These are phyloP conservation scores for Plantago ovata DNA, from an alignment of 257 asterid species.

Conservation along the genomic window DNA sequence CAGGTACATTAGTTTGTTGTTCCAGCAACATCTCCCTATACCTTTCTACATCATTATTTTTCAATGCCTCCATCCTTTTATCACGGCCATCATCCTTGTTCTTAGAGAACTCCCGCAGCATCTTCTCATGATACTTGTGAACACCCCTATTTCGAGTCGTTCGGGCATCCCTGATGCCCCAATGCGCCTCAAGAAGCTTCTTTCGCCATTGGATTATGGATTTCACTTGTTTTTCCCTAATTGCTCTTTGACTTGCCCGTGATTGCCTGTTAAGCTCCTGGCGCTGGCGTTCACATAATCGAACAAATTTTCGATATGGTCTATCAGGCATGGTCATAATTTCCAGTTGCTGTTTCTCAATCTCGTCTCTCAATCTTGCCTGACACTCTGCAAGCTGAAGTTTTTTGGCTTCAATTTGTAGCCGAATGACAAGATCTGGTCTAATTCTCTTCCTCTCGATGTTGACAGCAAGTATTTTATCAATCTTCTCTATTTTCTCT, in stretches of 20 bases:
- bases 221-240: slow-evolving; percentile 89
- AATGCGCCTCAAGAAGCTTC: slow-evolving; percentile 97
- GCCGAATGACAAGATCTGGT: slow-evolving; percentile 82
- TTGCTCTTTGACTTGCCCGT: slow-evolving; percentile 77
- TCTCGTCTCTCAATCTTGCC: slow-evolving; percentile 87
- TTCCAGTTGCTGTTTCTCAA: slow-evolving; percentile 91
- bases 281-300: slow-evolving; percentile 98
- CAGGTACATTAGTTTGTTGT: slow-evolving; percentile 78
- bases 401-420: slow-evolving; percentile 92
- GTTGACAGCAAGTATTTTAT: slow-evolving; percentile 77
- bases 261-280: slow-evolving; percentile 92
- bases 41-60: slow-evolving; percentile 97
- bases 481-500: slow-evolving; percentile 77
- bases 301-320: slow-evolving; percentile 85
- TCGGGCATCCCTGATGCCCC: slow-evolving; percentile 98
- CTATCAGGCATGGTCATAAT: slow-evolving; percentile 99
- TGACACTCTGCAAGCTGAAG: slow-evolving; percentile 90
- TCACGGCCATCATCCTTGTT: slow-evolving; percentile 82
- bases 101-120: slow-evolving; percentile 96
- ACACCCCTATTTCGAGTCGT: slow-evolving; percentile 97
- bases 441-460: slow-evolving; percentile 91
- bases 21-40: slow-evolving; percentile 97
- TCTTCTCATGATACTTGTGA: slow-evolving; percentile 95
- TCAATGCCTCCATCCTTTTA: slow-evolving; percentile 98
- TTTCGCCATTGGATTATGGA: slow-evolving; percentile 96